Conservation (phyloP, 805 yeast genomes). For the Groenewaldozyma tartarivorans region DNA sequence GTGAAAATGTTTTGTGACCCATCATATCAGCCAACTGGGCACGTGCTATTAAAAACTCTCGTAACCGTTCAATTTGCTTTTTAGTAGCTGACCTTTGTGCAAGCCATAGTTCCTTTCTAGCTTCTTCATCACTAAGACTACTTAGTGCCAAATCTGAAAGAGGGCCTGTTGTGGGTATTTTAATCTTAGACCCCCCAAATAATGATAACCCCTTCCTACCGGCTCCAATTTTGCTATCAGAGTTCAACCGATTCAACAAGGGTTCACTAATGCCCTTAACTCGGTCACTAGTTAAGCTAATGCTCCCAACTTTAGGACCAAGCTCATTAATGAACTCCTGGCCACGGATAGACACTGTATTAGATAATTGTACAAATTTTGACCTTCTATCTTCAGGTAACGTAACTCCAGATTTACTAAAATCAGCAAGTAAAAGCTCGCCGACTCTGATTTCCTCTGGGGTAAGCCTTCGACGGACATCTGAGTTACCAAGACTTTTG, state of each 20-base stretch:
- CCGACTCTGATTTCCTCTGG: constrained; percentile 81
- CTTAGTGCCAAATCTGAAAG: constrained; percentile 58
- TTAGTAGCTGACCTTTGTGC: constrained; percentile 57
- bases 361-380: constrained; percentile 69
- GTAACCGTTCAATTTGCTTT: constrained; percentile 52
- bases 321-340: constrained; percentile 55
- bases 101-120: constrained; percentile 66
- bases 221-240: constrained; percentile 4
- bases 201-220: constrained; percentile 1
- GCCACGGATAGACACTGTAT: constrained; percentile 70
- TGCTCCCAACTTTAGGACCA: constrained; percentile 26
- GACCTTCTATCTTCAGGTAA: constrained; percentile 55
- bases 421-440: constrained; percentile 67
- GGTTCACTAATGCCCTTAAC: constrained; percentile 26
- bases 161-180: constrained; percentile 52
- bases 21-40: constrained; percentile 63
- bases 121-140: constrained; percentile 42
- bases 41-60: constrained; percentile 52
- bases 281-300: constrained; percentile 19
- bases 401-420: constrained; percentile 81
- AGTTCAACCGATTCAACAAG: constrained; percentile 19
- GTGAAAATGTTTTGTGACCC: constrained; percentile 61
- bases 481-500: constrained; percentile 38
- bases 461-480: constrained; percentile 34
- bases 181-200: constrained; percentile 26